Conservation (phyloP, 106 monocot species). For the Ottelia alismoides region DNA sequence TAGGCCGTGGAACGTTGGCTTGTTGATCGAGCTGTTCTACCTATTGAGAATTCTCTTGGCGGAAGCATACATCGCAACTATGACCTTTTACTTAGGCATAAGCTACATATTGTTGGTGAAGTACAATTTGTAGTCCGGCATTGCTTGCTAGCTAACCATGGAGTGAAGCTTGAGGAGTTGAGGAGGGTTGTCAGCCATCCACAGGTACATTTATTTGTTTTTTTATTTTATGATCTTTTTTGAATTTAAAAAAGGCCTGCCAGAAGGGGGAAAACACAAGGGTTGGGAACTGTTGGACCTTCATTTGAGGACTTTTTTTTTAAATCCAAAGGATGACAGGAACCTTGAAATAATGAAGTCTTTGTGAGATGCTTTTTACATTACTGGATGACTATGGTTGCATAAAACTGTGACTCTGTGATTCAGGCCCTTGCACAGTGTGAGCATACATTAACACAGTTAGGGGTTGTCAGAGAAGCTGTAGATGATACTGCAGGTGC, state of each 20-base stretch:
- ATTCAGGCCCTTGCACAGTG: constrained; percentile 55
- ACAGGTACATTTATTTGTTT: no score
- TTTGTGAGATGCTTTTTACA: no score
- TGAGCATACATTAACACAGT: constrained; percentile 39
- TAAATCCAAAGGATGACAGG: no score
- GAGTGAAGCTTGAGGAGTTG: constrained; percentile 32
- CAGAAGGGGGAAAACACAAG: no score
- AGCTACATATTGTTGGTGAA: constrained; percentile 57
- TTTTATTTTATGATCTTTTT: no score
- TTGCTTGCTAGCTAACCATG: constrained; percentile 43
- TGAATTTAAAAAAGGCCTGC: no score
- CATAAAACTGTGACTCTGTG: no score
- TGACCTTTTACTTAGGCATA: constrained; percentile 7
- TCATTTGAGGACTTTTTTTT: no score
- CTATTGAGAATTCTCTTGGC: constrained; percentile 56
- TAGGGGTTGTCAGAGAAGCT: constrained; percentile 2
- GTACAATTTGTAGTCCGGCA: constrained; percentile 50
- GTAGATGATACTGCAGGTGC: constrained; percentile 11
- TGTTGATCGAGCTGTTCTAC: constrained; percentile 52
- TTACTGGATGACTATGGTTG: no score
- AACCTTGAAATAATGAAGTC: no score
- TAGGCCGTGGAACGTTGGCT: constrained; percentile 54
- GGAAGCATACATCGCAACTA: constrained; percentile 63
- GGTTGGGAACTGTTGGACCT: no score
- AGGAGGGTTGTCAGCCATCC: constrained; percentile 27